Evolutionary conservation across 2,329 filamentous ascomycete genomes (phyloP), one percentile per base, ranked within the genome.

Genomic region (Emericellopsis cladophorae): DNA sequence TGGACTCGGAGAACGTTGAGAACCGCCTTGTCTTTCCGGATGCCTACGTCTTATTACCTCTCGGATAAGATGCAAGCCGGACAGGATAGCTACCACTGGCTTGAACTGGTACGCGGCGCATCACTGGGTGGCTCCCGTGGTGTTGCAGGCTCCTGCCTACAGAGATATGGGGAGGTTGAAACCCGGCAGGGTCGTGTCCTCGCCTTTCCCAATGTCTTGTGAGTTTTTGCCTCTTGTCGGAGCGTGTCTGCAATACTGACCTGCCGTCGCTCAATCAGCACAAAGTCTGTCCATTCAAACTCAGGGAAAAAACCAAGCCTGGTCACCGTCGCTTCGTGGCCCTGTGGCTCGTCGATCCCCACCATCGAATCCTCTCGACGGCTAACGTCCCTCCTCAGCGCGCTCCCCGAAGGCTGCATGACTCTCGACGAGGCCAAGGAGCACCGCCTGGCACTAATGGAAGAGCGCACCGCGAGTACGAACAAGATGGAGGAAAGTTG

Each of bases 301-400:
- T 76, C 1, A 50, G 46, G 1, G 72, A 78, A 42, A 48, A 45
- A 1, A 64, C 64, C 0, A 66, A 61, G 42, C 62, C 68, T 0
- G 74, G 73, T 0, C 66, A 74, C 45, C 58, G 70, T 0, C 66
- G 69, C 32, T 68, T 76, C 36, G 56, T 77, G 2, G 67, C 67
- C 0, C 52, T 77, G 3, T 77, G 67, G 52, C 61, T 77, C 0
- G 65, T 77, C 0, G 71, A 76, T 40, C 74, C 72, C 0, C 46
- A 62, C 11, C 49, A 53, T 0, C 61, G 59, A 0, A 44, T 59
- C n/a, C 51, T 59, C 24, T 53, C 46, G 21, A 61, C 58, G 1
- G 55, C 49, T 1, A 61, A 59, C 8, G 53, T 60, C 0, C 58
- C 55, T 1, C 57, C 57, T 0, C 58, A 61, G 40, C 55, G 58